phyloP scores from a whole-genome alignment of 2,329 filamentous ascomycete species.

The Beauveria caledonica region DNA sequence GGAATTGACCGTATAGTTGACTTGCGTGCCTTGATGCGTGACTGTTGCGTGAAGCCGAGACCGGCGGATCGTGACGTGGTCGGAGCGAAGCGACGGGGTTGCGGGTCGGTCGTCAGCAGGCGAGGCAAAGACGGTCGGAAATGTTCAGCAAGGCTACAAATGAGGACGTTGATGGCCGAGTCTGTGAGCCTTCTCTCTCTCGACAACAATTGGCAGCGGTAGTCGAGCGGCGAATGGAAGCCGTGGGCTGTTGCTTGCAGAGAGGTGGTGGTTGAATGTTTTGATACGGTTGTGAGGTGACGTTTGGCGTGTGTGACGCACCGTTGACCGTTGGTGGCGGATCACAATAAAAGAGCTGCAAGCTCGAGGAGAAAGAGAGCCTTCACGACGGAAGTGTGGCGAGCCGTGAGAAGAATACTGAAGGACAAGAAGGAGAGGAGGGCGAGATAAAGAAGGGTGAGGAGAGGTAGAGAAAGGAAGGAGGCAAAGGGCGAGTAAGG shows the following conservation, averaged over 20 bases:
- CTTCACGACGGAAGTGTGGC: constrained; percentile 8
- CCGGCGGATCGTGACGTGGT: constrained; percentile 11
- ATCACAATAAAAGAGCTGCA: constrained; percentile 13
- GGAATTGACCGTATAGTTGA: neutral
- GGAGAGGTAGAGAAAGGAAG: constrained; percentile 10
- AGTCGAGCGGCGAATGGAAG: constrained; percentile 2
- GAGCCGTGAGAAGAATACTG: constrained; percentile 6
- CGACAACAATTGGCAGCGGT: constrained; percentile 1
- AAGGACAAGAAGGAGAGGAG: constrained; percentile 10
- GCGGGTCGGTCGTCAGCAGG: constrained; percentile 1
- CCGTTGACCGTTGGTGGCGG: neutral
- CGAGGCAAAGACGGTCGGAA: neutral
- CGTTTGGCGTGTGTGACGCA: constrained; percentile 4
- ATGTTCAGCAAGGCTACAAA: neutral
- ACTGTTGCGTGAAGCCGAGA: constrained; percentile 8
- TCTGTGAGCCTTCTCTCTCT: constrained; percentile 7
- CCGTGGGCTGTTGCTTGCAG: constrained; percentile 9
- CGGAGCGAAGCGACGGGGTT: constrained; percentile 1
- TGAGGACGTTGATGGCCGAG: neutral
- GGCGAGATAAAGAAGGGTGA: constrained; percentile 13
- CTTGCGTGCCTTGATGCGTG: neutral
- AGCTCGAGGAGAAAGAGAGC: constrained; percentile 13
- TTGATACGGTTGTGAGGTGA: neutral
- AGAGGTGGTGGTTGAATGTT: neutral
- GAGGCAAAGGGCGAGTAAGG: constrained; percentile 9